Evolutionary conservation across 2,329 filamentous ascomycete genomes (phyloP).

Genomic region (Apiospora rasikravindrae): DNA sequence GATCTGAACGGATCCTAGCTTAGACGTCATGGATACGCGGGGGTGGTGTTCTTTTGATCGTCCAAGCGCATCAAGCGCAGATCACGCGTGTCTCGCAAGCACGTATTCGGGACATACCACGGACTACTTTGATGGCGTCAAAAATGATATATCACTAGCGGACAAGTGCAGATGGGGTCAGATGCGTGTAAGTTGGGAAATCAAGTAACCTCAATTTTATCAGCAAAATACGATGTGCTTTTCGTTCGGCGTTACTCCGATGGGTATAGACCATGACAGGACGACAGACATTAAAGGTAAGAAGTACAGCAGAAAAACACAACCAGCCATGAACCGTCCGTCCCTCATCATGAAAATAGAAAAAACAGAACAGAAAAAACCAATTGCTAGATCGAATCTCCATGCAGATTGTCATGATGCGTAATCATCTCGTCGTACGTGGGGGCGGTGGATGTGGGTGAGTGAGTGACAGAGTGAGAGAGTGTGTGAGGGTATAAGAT

Average conservation of each 20-base stretch:
- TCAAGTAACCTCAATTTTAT: slow-evolving; percentile 16
- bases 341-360: slow-evolving; percentile 10
- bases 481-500: slow-evolving; percentile 15
- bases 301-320: slow-evolving; percentile 15
- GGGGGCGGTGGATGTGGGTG: slow-evolving; percentile 11
- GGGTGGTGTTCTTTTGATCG: not conserved
- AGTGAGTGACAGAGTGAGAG: slow-evolving; percentile 4
- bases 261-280: slow-evolving; percentile 20
- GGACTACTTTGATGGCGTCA: not conserved
- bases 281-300: slow-evolving; percentile 17
- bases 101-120: not conserved
- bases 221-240: slow-evolving; percentile 17
- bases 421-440: slow-evolving; percentile 19
- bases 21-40: not conserved
- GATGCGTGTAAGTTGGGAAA: not conserved
- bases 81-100: not conserved
- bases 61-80: not conserved
- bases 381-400: slow-evolving; percentile 16
- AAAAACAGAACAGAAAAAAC: not conserved
- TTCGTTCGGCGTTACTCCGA: slow-evolving; percentile 20
- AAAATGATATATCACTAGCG: not conserved
- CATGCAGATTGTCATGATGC: slow-evolving; percentile 19
- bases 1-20: not conserved
- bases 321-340: slow-evolving; percentile 14
- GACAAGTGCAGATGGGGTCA: not conserved